phyloP scores from a whole-genome alignment of 2,329 filamentous ascomycete genomes.

The Fusarium sublunatum region DNA sequence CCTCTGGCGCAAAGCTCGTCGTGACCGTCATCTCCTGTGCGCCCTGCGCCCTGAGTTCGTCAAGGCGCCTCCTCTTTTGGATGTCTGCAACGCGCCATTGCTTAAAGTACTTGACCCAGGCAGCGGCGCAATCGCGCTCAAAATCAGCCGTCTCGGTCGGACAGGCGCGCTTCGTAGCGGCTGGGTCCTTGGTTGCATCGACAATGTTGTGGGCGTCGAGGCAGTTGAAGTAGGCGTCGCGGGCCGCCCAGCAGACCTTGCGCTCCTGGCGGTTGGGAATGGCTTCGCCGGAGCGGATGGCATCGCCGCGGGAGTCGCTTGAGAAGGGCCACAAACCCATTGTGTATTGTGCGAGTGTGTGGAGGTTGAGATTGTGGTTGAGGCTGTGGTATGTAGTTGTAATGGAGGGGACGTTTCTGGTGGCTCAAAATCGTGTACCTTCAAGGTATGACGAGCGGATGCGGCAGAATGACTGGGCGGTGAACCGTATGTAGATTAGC shows the following conservation, averaged over 20 bases:
- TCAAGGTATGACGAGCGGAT: slow-evolving; percentile 33
- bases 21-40: slow-evolving; percentile 68
- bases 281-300: slow-evolving; percentile 68
- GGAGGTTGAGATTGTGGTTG: not conserved
- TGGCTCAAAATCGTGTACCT: slow-evolving; percentile 31
- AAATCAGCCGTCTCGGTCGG: slow-evolving; percentile 65
- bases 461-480: slow-evolving; percentile 36
- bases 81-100: slow-evolving; percentile 93
- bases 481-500: slow-evolving; percentile 16
- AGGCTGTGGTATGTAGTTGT: slow-evolving; percentile 12
- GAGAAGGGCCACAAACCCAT: slow-evolving; percentile 64
- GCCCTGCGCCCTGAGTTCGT: slow-evolving; percentile 78
- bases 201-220: slow-evolving; percentile 85
- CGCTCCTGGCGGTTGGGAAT: slow-evolving; percentile 89
- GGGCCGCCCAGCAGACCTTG: slow-evolving; percentile 86
- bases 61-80: slow-evolving; percentile 83
- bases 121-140: slow-evolving; percentile 85
- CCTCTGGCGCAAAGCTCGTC: slow-evolving; percentile 52
- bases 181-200: slow-evolving; percentile 67
- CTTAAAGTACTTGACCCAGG: slow-evolving; percentile 99
- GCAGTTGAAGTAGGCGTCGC: slow-evolving; percentile 89
- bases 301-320: slow-evolving; percentile 60
- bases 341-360: slow-evolving; percentile 21
- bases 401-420: slow-evolving; percentile 11
- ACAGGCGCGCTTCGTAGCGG: slow-evolving; percentile 55